Percentiles rank a stretch among this genome's conserved stretches.
Conservation (phyloP, 495 filamentous ascomycete genomes). For the Penicillium lagena region DNA sequence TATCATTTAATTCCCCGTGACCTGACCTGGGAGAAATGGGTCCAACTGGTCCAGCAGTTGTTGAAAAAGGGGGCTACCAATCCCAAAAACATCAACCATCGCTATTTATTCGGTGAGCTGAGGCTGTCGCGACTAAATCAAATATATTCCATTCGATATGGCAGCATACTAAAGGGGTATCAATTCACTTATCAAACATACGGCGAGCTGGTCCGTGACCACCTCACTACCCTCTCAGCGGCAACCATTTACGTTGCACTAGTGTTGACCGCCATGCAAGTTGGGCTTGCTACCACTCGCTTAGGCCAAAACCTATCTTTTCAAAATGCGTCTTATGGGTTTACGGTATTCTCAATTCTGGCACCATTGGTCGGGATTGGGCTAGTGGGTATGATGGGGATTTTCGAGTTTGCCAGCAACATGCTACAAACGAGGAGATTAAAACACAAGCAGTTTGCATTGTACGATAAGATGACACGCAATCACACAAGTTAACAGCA, state of each 20-base stretch:
- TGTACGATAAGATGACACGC: not conserved
- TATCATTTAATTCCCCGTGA: constrained; percentile 27
- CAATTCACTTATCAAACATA: constrained; percentile 6
- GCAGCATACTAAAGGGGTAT: constrained; percentile 1
- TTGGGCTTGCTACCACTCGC: constrained; percentile 41
- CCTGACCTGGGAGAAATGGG: constrained; percentile 20
- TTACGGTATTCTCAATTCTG: constrained; percentile 44
- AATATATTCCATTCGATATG: constrained; percentile 6
- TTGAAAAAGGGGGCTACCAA: not conserved
- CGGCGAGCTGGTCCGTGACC: constrained; percentile 28
- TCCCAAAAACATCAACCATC: constrained; percentile 19
- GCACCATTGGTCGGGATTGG: constrained; percentile 12
- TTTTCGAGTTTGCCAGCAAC: constrained; percentile 1
- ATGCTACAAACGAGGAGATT: constrained; percentile 2
- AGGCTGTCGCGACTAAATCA: constrained; percentile 20
- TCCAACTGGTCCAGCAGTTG: constrained; percentile 6
- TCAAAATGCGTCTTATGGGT: constrained; percentile 43
- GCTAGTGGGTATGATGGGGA: constrained; percentile 1
- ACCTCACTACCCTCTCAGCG: constrained; percentile 38
- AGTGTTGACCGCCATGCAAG: constrained; percentile 53
- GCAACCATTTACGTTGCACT: constrained; percentile 46
- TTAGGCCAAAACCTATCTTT: constrained; percentile 34
- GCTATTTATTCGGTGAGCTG: constrained; percentile 42
- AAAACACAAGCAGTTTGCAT: not conserved
- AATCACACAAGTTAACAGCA: too few species aligned